These are phyloP conservation scores for Boletus fagicola DNA, from an alignment of 768 basidiomycete species.

Conservation along the genomic window DNA sequence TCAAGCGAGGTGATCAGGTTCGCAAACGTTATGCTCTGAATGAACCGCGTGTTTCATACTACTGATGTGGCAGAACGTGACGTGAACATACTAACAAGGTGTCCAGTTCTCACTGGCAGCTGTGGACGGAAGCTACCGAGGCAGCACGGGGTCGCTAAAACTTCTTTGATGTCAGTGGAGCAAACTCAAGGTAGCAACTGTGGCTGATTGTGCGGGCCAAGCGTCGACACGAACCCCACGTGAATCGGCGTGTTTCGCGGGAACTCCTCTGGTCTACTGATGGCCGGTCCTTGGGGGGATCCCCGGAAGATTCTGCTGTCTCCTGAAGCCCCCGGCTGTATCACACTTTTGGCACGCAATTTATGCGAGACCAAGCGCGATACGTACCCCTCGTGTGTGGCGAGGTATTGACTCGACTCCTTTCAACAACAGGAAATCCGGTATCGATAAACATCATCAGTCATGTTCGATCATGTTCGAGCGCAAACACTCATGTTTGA, in stretches of 20 bases:
- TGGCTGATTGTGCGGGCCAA: conserved; percentile 7
- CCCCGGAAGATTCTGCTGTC: neutral
- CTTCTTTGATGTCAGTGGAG: conserved; percentile 2
- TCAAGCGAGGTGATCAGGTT: conserved; percentile 19
- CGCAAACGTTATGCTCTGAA: conserved; percentile 3
- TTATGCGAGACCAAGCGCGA: neutral
- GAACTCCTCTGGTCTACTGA: conserved; percentile 4
- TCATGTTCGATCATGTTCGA: conserved; percentile 1
- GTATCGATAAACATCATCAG: neutral
- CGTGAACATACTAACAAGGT: neutral
- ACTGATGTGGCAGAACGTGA: conserved; percentile 8
- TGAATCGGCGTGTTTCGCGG: conserved; percentile 16
- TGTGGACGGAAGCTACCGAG: conserved; percentile 4
- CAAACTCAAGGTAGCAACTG: neutral
- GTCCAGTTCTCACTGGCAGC: neutral
- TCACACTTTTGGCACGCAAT: neutral
- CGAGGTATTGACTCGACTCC: conserved; percentile 9
- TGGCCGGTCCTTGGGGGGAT: neutral
- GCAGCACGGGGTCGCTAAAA: neutral
- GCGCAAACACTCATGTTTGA: neutral
- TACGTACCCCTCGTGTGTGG: neutral
- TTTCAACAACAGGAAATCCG: neutral
- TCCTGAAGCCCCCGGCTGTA: neutral
- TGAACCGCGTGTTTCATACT: conserved; percentile 4
- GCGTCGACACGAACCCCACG: neutral